phyloP scores from a whole-genome alignment of 768 basidiomycete species.

The Jaapia argillacea region DNA sequence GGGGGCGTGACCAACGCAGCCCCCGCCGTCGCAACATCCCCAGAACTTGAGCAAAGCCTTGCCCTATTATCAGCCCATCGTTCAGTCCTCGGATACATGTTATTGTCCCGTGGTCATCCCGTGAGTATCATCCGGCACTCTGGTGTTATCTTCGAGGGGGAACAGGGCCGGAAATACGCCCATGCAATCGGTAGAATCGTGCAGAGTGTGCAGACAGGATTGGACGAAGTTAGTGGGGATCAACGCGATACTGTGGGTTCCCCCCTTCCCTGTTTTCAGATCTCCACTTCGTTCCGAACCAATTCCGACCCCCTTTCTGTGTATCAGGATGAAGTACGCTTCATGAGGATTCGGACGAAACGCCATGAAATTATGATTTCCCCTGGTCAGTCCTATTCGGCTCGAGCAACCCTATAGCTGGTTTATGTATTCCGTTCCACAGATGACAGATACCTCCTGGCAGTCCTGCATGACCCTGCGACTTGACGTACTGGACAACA shows the following conservation, averaged over 20 bases:
- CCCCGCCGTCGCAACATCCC: too few species aligned
- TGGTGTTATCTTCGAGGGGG: conserved; percentile 80
- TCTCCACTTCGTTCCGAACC: too few species aligned
- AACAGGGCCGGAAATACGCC: conserved; percentile 71
- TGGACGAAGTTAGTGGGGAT: conserved; percentile 66
- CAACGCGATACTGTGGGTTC: conserved; percentile 49
- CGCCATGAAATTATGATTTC: conserved; percentile 93
- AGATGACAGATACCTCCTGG: conserved; percentile 78
- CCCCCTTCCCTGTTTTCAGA: too few species aligned
- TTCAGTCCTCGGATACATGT: conserved; percentile 80
- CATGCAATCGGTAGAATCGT: conserved; percentile 66
- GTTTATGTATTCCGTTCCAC: not conserved
- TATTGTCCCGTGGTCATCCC: conserved; percentile 64
- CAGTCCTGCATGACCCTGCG: conserved; percentile 74
- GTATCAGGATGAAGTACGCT: conserved; percentile 73
- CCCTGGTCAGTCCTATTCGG: conserved; percentile 48
- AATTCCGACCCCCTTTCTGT: too few species aligned
- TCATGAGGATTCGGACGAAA: conserved; percentile 86
- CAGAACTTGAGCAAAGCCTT: conserved; percentile 80
- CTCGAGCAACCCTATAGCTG: not conserved
- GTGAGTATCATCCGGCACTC: conserved; percentile 77
- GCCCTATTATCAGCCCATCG: conserved; percentile 69
- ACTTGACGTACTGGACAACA: too few species aligned
- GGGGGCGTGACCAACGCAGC: too few species aligned
- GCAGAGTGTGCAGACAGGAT: conserved; percentile 63